Evolutionary conservation across 2,329 filamentous ascomycete species (phyloP).

Genomic region (Colletotrichum aenigma): DNA sequence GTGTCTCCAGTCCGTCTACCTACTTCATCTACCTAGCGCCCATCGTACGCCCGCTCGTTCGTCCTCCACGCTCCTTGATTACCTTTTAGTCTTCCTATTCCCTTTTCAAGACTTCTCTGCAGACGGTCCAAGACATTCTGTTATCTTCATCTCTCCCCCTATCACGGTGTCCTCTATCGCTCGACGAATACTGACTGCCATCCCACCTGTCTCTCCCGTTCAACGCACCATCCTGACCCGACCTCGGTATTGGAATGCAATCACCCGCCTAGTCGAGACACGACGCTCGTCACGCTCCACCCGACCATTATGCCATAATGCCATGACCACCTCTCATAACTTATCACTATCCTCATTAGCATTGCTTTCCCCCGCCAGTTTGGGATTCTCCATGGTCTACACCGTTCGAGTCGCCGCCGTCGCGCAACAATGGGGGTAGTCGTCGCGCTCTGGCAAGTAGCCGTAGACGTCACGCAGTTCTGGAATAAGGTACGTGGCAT

Average conservation of each 20-base stretch:
- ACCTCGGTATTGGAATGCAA: conserved; percentile 14
- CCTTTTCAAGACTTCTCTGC: not conserved
- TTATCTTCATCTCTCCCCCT: not conserved
- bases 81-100: not conserved
- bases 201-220: not conserved
- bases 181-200: not conserved
- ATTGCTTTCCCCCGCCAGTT: conserved; percentile 7
- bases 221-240: not conserved
- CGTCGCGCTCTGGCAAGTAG: conserved; percentile 58
- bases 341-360: conserved; percentile 13
- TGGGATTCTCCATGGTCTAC: conserved; percentile 16
- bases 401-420: not conserved
- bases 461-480: conserved; percentile 65
- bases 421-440: conserved; percentile 43
- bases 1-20: not conserved
- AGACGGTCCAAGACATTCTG: not conserved
- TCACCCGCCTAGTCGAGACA: not conserved
- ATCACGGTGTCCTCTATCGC: not conserved
- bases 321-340: conserved; percentile 4
- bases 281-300: conserved; percentile 5
- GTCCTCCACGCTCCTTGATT: not conserved
- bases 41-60: not conserved
- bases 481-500: conserved; percentile 60
- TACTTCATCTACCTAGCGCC: not conserved
- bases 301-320: conserved; percentile 16